Base-by-base conservation (phyloP, 768 basidiomycete genomes). In the Nevesoporus exiguus region DNA sequence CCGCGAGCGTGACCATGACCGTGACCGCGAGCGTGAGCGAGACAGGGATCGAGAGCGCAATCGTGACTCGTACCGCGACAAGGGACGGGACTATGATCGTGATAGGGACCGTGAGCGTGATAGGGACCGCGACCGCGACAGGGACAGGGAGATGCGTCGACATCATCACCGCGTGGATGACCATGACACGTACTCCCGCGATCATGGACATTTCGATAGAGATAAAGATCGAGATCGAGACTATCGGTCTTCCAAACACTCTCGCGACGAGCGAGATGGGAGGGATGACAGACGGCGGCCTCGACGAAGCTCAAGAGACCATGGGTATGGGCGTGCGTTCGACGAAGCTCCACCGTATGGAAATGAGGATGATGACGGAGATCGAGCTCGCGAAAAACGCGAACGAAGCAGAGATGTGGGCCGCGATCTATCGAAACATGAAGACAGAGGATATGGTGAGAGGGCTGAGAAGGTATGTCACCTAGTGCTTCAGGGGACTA, bases 391-490 rank as follows among this genome's bases (percentile, higher is more conserved):
- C 17, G 75, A 72, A 15, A 74, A 73, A 44, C 74, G 77, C n/a
- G 83, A 82, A 54, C 80, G 80, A 65, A 80, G 82, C 45, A 57
- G 53, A 69, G 56, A 66, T 56, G 59, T 65, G 58, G 72, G 71
- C 49, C 64, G 76, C 21, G 71, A 72, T 52, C 51, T 62, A 39
- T 55, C 63, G 11, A 68, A 52, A 50, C 69, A 75, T 51, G 82
- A 79, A 9, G 83, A 84, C 34, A 73, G 68, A 51, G 66, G 71
- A n/a, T 68, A 73, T 50, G 77, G 80, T 49, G 81, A 83, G 30
- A 79, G 85, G 51, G 80, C 76, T 29, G 85, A 88, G 65, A 88
- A 90, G 80, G 88, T 86, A 55, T 40, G 73, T 59, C 42, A 4
- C 17, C 21, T 31, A 49, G 27, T 17, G 10, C 22, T n/a, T 49